Evolutionary conservation across 306 rosid genomes (phyloP).

Genomic region (Cucumis melo): DNA sequence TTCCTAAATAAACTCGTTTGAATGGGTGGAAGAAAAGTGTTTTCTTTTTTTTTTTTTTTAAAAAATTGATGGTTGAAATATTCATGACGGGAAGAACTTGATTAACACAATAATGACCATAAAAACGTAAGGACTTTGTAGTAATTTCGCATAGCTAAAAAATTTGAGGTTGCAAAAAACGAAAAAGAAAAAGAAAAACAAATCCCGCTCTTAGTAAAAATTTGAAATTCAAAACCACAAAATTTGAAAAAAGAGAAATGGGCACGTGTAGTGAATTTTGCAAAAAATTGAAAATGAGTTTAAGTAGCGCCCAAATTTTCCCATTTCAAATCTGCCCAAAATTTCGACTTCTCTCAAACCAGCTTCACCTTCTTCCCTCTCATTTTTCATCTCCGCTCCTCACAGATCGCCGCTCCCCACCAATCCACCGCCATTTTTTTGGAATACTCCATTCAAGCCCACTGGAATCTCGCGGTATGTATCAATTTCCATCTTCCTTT

Average conservation of each 20-base stretch:
- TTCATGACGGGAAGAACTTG: not conserved
- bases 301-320: constrained; percentile 1
- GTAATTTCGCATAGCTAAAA: not conserved
- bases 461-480: not conserved
- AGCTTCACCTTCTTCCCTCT: not conserved
- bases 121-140: not conserved
- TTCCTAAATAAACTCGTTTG: no score
- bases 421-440: not conserved
- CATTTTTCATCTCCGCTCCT: not conserved
- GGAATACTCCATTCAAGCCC: not conserved
- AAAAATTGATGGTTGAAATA: no score
- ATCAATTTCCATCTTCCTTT: not conserved
- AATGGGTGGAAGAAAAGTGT: no score
- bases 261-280: not conserved
- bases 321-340: not conserved
- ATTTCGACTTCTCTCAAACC: not conserved
- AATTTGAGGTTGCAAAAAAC: not conserved
- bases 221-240: not conserved
- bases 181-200: not conserved
- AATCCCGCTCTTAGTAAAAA: not conserved
- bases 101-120: not conserved
- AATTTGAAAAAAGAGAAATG: not conserved
- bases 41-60: no score
- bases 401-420: not conserved
- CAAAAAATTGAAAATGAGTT: not conserved